Percentiles rank a stretch among this genome's conserved stretches.
Conservation (phyloP, 1,284 basidiomycete genomes). For the Mycosarcoma mackinlayi region DNA sequence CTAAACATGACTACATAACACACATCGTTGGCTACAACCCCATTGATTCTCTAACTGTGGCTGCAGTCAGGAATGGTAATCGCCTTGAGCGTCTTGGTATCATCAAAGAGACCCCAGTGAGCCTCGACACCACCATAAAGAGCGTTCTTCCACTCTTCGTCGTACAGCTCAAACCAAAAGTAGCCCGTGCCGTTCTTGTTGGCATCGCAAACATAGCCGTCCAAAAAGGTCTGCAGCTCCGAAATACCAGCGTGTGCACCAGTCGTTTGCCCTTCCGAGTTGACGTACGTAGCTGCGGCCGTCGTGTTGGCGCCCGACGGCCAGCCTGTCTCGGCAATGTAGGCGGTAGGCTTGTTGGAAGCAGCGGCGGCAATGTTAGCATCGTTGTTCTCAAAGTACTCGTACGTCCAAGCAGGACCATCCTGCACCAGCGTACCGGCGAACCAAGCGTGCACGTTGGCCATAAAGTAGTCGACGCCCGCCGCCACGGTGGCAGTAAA, state of each 20-base stretch:
- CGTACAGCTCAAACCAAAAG: conserved; percentile 47
- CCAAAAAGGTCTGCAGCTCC: conserved; percentile 42
- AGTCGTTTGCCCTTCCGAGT: conserved; percentile 26
- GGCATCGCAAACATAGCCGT: conserved; percentile 33
- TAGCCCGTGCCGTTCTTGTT: conserved; percentile 40
- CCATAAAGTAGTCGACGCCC: conserved; percentile 47
- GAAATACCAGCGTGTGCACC: conserved; percentile 26
- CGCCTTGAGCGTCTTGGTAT: conserved; percentile 35
- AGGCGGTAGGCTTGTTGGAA: conserved; percentile 31
- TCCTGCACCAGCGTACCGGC: conserved; percentile 32
- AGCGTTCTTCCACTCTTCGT: conserved; percentile 43
- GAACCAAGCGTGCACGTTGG: conserved; percentile 49
- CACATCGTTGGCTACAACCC: too few relatives aligned
- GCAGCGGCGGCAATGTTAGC: conserved; percentile 24
- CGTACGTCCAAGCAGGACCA: conserved; percentile 38
- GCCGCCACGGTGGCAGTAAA: conserved; percentile 32
- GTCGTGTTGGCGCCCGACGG: conserved; percentile 36
- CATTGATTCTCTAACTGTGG: conserved; percentile 2
- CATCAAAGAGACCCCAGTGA: conserved; percentile 48
- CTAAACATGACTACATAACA: neutral
- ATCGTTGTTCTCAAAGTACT: conserved; percentile 38
- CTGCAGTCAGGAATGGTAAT: conserved; percentile 38
- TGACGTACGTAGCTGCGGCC: conserved; percentile 20
- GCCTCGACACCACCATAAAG: conserved; percentile 43
- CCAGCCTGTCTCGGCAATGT: conserved; percentile 50